Percentiles rank a stretch among this genome's conserved stretches.
Conservation (phyloP, 2,329 filamentous ascomycete genomes). For the Penicillium palitans region DNA sequence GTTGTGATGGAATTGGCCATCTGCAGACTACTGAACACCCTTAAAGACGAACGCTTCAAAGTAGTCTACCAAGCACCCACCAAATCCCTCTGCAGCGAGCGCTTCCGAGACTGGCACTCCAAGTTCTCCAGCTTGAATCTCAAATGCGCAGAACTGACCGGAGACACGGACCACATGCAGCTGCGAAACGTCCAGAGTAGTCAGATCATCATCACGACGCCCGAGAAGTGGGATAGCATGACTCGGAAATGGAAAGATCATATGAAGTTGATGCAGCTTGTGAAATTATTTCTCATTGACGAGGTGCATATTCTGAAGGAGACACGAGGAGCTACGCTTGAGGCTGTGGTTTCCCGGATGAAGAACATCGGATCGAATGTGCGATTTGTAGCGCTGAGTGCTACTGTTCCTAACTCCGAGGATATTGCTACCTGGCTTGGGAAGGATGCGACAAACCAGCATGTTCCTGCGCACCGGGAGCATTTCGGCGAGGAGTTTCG, state of each 20-base stretch:
- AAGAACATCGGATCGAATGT: conserved; percentile 74
- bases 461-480: conserved; percentile 65
- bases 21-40: conserved; percentile 64
- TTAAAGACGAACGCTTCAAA: conserved; percentile 66
- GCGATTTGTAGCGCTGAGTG: conserved; percentile 77
- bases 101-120: conserved; percentile 71
- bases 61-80: conserved; percentile 83
- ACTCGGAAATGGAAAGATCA: conserved; percentile 86
- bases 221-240: conserved; percentile 90
- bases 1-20: conserved; percentile 79
- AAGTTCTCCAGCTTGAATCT: conserved; percentile 71
- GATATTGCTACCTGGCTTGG: conserved; percentile 82
- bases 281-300: conserved; percentile 80
- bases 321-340: conserved; percentile 72
- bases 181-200: conserved; percentile 69
- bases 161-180: conserved; percentile 70
- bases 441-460: conserved; percentile 58
- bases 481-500: conserved; percentile 77
- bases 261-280: conserved; percentile 68
- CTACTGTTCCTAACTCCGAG: conserved; percentile 77
- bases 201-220: conserved; percentile 81
- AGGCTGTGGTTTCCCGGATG: conserved; percentile 84
- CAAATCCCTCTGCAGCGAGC: conserved; percentile 77
- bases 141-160: conserved; percentile 74
- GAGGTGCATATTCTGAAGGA: conserved; percentile 87